Percentiles rank a stretch among this genome's conserved stretches.
phyloP scores from a whole-genome alignment of 768 basidiomycete species.

The Tylopilus sp. region DNA sequence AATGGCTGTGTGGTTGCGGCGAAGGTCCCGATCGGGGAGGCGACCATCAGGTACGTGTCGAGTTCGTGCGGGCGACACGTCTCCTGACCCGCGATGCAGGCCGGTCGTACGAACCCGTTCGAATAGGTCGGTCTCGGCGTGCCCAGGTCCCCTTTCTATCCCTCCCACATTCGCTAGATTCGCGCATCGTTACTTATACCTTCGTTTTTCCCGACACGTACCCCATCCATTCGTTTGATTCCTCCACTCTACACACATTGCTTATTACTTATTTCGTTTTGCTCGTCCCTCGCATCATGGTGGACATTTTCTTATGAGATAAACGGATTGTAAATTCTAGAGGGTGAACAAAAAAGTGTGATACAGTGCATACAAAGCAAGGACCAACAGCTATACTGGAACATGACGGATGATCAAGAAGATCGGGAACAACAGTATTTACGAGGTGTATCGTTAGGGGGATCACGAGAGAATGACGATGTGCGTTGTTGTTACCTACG shows the following conservation, averaged over 20 bases:
- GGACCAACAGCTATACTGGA: not conserved
- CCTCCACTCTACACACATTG: slow-evolving; percentile 19
- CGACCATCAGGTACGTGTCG: slow-evolving; percentile 58
- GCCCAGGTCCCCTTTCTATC: not conserved
- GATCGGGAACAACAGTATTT: not conserved
- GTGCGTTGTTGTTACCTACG: not conserved
- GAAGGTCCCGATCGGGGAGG: slow-evolving; percentile 74
- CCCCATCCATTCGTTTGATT: slow-evolving; percentile 7
- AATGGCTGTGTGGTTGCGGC: slow-evolving; percentile 79
- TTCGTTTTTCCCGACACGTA: not conserved
- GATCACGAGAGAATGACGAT: not conserved
- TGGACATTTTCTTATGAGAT: slow-evolving; percentile 13
- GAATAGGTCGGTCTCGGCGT: slow-evolving; percentile 29
- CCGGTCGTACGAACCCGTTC: slow-evolving; percentile 69
- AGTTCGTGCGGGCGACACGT: not conserved
- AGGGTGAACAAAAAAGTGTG: not conserved
- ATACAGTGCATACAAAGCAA: not conserved
- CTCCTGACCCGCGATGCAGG: slow-evolving; percentile 37
- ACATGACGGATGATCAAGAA: too few relatives aligned
- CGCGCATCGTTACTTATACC: slow-evolving; percentile 6
- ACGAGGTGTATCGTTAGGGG: not conserved
- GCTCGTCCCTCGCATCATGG: slow-evolving; percentile 4
- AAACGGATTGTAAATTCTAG: slow-evolving; percentile 17
- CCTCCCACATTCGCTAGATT: slow-evolving; percentile 9
- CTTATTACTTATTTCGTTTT: slow-evolving; percentile 18